These are phyloP conservation scores for Trematosphaeria pertusa DNA, from an alignment of 2,329 filamentous ascomycete species.

Conservation along the genomic window DNA sequence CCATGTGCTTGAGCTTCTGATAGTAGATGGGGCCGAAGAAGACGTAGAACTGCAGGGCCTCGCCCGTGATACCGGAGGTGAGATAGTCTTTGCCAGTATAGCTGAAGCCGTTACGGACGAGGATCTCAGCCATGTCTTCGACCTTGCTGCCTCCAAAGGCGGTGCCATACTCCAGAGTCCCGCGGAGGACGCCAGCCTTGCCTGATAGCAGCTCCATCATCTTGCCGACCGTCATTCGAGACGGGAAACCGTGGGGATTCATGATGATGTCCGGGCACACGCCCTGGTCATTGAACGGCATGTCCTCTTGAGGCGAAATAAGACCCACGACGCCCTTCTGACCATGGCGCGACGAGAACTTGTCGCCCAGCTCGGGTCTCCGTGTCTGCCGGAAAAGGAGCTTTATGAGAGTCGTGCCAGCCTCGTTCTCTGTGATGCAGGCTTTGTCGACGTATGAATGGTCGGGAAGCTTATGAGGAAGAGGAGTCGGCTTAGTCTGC, in stretches of 20 bases:
- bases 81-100: constrained; percentile 98
- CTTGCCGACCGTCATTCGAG: constrained; percentile 99
- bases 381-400: constrained; percentile 96
- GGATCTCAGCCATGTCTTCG: constrained; percentile 84
- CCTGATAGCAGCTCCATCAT: constrained; percentile 94
- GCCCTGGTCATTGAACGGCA: constrained; percentile 92
- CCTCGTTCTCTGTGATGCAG: constrained; percentile 86
- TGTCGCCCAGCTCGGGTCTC: constrained; percentile 93
- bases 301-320: constrained; percentile 94
- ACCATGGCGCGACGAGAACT: constrained; percentile 97
- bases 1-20: constrained; percentile 99
- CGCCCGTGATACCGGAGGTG: constrained; percentile 92
- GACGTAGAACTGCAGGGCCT: constrained; percentile 92
- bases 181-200: constrained; percentile 87
- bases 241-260: constrained; percentile 99
- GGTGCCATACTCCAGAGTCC: constrained; percentile 87
- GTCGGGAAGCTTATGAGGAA: constrained; percentile 84
- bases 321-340: constrained; percentile 98
- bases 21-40: constrained; percentile 99
- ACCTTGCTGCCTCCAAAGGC: constrained; percentile 84
- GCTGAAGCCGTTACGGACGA: constrained; percentile 88
- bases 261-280: constrained; percentile 99
- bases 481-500: constrained; percentile 69
- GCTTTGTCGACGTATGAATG: constrained; percentile 95
- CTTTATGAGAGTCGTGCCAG: constrained; percentile 86